These are phyloP conservation scores for Ganoderma resinaceum DNA, from an alignment of 1,284 basidiomycete species.

Conservation along the genomic window DNA sequence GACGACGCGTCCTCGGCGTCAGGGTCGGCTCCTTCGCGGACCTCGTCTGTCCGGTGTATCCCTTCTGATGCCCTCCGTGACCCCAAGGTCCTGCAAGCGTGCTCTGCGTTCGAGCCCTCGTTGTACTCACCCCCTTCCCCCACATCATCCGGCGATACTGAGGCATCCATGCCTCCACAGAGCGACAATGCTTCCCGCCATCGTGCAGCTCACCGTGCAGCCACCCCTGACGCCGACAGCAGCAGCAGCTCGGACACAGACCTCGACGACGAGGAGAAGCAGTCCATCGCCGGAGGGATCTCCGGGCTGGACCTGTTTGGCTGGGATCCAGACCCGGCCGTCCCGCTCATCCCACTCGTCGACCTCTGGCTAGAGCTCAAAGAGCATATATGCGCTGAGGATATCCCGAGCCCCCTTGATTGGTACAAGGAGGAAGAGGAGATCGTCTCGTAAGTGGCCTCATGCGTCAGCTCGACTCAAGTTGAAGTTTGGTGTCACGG, in stretches of 20 bases:
- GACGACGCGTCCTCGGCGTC: neutral
- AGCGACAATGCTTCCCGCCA: neutral
- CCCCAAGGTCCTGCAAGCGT: neutral
- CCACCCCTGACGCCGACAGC: neutral
- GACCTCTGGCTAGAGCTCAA: constrained; percentile 23
- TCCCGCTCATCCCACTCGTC: constrained; percentile 19
- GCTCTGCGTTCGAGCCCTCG: neutral
- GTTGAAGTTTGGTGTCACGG: neutral
- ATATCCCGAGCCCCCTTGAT: constrained; percentile 17
- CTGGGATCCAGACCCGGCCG: constrained; percentile 7
- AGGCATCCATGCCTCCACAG: neutral
- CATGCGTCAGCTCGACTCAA: neutral
- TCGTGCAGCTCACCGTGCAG: neutral
- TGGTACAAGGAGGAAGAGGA: neutral
- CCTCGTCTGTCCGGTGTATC: neutral
- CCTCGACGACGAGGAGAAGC: neutral
- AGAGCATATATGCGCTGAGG: constrained; percentile 7
- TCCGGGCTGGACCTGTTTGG: neutral
- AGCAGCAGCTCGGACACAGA: neutral
- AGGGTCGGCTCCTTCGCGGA: neutral
- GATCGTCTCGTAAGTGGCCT: neutral
- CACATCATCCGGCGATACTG: neutral
- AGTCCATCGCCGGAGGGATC: neutral
- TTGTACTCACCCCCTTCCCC: neutral
- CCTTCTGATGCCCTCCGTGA: neutral